Base-by-base conservation (phyloP, 805 yeast species). In the Cyberlindnera sargentensis region DNA sequence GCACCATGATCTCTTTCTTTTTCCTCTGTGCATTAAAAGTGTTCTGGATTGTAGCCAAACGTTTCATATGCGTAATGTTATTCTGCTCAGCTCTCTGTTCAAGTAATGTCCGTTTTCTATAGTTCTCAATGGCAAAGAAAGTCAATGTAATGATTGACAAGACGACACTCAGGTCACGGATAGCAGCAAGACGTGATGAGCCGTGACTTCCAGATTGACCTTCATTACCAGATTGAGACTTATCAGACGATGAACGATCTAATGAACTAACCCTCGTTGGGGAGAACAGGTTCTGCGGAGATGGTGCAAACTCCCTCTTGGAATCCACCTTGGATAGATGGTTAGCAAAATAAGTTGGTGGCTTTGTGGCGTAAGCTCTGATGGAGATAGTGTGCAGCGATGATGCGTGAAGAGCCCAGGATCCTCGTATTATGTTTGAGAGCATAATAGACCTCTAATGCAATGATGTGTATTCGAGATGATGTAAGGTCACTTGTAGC, bases 101-200 rank as follows among this genome's bases (percentile, higher is more conserved):
- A n/a, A 73, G 51, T 38, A 56, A 60, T 11, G 67, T 51, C 27
- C 79, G 60, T 8, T 62, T 61, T 10, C 63, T 55, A 53, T 76
- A 76, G 52, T 72, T 75, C 49, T 77, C 82, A 7, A 76, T 46
- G 2, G 82, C 78, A 40, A 77, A 60, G 51, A 71, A 76, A 1
- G 73, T 61, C 39, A 76, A 51, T 7, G 72, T 62, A 5, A 66
- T 47, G 53, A 74, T 66, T 2, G 76, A 71, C 2, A 75, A 34
- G 24, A 73, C 57, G 3, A 71, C 49, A 0, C 72, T 62, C 3
- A 73, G 37, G 26, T 75, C 81, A 42, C 62, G 58, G 5, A 70
- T 39, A 23, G 39, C 27, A 11, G 42, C 15, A 6, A 25, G 8
- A 8, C 28, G 37, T 5, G 40, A 24, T 25, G 42, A 24, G n/a